Evolutionary conservation across 2,329 filamentous ascomycete genomes (phyloP).

Genomic region (Phoma sp.): DNA sequence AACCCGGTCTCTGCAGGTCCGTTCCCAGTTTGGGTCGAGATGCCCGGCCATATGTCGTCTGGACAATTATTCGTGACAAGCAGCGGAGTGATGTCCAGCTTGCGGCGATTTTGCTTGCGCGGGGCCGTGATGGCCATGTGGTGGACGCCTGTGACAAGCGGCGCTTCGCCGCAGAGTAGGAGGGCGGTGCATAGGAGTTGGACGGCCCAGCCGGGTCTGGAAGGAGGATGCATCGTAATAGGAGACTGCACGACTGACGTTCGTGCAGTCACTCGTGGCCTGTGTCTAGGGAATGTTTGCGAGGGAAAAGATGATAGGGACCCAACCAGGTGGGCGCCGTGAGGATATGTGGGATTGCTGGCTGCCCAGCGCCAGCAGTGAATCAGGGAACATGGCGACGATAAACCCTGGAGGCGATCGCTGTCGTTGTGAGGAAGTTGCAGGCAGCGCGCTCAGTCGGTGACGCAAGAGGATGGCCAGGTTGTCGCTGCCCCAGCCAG

Average conservation of each 20-base stretch:
- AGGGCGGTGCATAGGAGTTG: conserved; percentile 31
- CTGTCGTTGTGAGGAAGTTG: conserved; percentile 31
- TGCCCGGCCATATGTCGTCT: conserved; percentile 75
- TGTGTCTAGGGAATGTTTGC: conserved; percentile 14
- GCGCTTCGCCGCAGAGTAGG: conserved; percentile 28
- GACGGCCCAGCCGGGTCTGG: conserved; percentile 17
- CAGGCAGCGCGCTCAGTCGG: conserved; percentile 22
- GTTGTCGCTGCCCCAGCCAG: conserved; percentile 24
- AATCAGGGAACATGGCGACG: conserved; percentile 31
- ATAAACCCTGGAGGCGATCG: conserved; percentile 18
- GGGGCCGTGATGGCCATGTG: conserved; percentile 43
- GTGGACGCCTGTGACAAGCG: conserved; percentile 36
- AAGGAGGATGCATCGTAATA: conserved; percentile 25
- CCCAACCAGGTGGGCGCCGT: conserved; percentile 23
- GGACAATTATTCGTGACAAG: conserved; percentile 74
- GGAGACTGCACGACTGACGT: conserved; percentile 13
- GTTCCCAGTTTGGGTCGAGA: conserved; percentile 73
- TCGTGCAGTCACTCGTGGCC: conserved; percentile 18
- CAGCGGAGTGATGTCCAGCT: conserved; percentile 58
- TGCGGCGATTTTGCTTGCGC: conserved; percentile 36
- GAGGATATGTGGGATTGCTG: conserved; percentile 17
- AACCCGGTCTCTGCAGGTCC: conserved; percentile 73
- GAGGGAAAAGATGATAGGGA: conserved; percentile 20
- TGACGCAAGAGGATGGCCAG: conserved; percentile 30
- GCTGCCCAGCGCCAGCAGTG: conserved; percentile 15